phyloP scores from a whole-genome alignment of 2,329 filamentous ascomycete genomes.

The Dothideomycetes sp. region DNA sequence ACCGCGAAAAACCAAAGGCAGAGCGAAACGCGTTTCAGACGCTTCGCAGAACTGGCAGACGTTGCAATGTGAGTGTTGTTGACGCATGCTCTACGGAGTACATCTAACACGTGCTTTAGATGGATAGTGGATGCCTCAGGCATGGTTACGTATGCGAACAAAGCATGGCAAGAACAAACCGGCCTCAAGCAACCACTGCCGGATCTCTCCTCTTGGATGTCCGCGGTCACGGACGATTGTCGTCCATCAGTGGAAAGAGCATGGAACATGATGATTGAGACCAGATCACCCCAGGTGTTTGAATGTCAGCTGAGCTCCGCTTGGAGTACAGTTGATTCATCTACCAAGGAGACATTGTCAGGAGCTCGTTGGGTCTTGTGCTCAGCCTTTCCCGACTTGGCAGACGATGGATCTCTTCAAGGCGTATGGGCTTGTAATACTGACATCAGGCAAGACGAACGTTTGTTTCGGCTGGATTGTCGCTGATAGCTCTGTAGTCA shows the following conservation, averaged over 20 bases:
- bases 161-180: constrained; percentile 6
- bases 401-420: constrained; percentile 4
- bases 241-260: neutral
- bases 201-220: neutral
- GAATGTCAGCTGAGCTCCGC: constrained; percentile 2
- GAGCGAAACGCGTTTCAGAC: constrained; percentile 20
- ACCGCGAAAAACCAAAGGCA: constrained; percentile 8
- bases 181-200: neutral
- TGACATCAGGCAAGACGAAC: neutral
- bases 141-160: no score
- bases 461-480: no score
- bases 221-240: neutral
- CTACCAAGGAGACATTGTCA: neutral
- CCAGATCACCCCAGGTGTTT: neutral
- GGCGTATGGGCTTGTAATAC: constrained; percentile 7
- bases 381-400: constrained; percentile 12
- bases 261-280: constrained; percentile 3
- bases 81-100: constrained; percentile 5
- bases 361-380: constrained; percentile 3
- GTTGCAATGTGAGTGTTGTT: constrained; percentile 18
- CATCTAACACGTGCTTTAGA: no score
- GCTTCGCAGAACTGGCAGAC: constrained; percentile 23
- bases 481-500: constrained; percentile 7
- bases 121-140: no score
- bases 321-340: no score